A percentile compares a stretch with the other conserved stretches of the same genome.
Conservation (phyloP, 2,329 filamentous ascomycete genomes). For the Boeremia lycopersici region DNA sequence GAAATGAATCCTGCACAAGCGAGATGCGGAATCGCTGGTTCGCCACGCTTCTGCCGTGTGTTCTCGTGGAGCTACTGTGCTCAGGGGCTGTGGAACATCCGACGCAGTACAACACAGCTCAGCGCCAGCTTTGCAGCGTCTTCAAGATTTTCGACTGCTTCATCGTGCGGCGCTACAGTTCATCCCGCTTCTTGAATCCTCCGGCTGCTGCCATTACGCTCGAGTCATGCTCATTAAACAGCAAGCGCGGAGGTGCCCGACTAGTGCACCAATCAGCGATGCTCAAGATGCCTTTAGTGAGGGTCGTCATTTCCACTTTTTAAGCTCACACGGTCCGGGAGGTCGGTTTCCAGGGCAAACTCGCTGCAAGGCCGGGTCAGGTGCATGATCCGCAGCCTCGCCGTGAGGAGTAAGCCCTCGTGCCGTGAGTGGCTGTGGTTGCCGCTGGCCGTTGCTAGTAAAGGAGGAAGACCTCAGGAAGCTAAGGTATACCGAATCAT, state of each 20-base stretch:
- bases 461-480: not conserved
- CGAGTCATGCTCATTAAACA: constrained; percentile 31
- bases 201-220: constrained; percentile 9
- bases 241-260: constrained; percentile 24
- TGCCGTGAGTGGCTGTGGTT: not conserved
- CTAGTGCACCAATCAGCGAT: constrained; percentile 34
- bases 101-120: not conserved
- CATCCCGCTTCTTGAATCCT: constrained; percentile 16
- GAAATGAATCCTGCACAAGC: constrained; percentile 19
- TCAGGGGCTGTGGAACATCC: constrained; percentile 10
- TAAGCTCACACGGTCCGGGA: constrained; percentile 29
- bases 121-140: not conserved
- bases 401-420: not conserved
- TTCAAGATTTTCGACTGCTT: not conserved
- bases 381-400: constrained; percentile 21
- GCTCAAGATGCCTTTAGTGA: constrained; percentile 9
- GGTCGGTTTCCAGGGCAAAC: constrained; percentile 21
- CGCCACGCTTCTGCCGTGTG: not conserved
- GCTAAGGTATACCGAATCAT: not conserved
- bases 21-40: constrained; percentile 9
- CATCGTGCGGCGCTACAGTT: not conserved
- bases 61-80: constrained; percentile 8
- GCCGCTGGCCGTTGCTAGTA: not conserved
- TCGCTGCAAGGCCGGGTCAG: constrained; percentile 17
- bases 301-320: constrained; percentile 43